Evolutionary conservation across 306 rosid genomes (phyloP).

Genomic region (Mimosa pudica): DNA sequence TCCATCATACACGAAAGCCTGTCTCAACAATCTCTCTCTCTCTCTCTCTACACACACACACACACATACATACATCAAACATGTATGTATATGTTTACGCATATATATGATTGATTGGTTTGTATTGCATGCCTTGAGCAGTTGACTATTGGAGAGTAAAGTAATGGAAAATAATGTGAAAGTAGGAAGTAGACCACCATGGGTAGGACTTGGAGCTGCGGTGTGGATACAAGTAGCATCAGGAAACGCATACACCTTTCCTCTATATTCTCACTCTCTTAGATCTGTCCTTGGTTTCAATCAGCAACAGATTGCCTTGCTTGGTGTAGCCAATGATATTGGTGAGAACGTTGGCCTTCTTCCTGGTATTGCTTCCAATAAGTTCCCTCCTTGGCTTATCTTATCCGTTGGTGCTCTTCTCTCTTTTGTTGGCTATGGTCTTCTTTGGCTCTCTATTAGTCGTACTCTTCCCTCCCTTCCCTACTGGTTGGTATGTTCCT

Average conservation of each 20-base stretch:
- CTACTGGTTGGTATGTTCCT: slow-evolving; percentile 54
- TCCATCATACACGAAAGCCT: not conserved
- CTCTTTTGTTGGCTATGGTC: slow-evolving; percentile 67
- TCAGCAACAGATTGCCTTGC: slow-evolving; percentile 67
- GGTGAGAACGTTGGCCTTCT: slow-evolving; percentile 83
- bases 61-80: too few species aligned
- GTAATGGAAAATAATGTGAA: slow-evolving; percentile 50
- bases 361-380: slow-evolving; percentile 75
- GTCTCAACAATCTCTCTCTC: not conserved
- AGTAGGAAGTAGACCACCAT: slow-evolving; percentile 75
- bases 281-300: slow-evolving; percentile 72
- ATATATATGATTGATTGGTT: not conserved
- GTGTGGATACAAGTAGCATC: slow-evolving; percentile 77
- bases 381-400: slow-evolving; percentile 74
- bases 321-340: slow-evolving; percentile 80
- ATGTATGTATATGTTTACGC: not conserved
- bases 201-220: slow-evolving; percentile 85
- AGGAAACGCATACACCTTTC: slow-evolving; percentile 61
- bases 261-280: slow-evolving; percentile 71
- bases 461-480: slow-evolving; percentile 51
- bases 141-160: too few species aligned
- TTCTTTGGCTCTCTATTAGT: slow-evolving; percentile 62
- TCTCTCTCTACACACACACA: too few species aligned
- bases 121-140: not conserved
- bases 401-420: slow-evolving; percentile 58